These are phyloP conservation scores for Boletellus deceptivus DNA, from an alignment of 1,284 basidiomycete species.

Conservation along the genomic window DNA sequence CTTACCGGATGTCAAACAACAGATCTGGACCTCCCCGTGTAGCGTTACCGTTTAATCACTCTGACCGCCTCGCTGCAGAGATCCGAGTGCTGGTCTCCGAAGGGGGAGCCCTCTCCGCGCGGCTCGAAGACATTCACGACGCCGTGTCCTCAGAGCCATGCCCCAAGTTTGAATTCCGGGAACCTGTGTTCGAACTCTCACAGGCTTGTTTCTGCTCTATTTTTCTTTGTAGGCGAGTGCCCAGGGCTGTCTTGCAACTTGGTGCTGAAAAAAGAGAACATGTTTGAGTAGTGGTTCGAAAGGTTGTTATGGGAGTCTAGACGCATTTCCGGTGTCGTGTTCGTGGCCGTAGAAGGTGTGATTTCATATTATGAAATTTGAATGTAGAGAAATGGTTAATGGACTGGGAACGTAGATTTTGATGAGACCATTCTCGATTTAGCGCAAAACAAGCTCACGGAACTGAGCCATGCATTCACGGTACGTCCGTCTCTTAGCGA, in stretches of 20 bases:
- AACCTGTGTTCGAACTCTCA: conserved; percentile 5
- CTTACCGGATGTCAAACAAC: background rate
- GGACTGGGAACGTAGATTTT: conserved; percentile 12
- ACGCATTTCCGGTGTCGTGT: conserved; percentile 8
- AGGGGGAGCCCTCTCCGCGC: conserved; percentile 10
- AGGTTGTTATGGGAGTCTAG: conserved; percentile 20
- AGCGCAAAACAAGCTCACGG: conserved; percentile 15
- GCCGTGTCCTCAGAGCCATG: background rate
- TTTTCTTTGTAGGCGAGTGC: too few species aligned
- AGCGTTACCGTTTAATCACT: conserved; percentile 13
- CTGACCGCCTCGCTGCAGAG: conserved; percentile 4
- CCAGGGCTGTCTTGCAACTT: too few species aligned
- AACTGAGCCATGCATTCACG: conserved; percentile 7
- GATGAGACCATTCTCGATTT: conserved; percentile 21
- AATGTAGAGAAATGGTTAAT: background rate
- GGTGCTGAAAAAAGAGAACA: too few species aligned
- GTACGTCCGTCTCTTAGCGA: conserved; percentile 3
- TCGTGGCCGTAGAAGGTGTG: conserved; percentile 19
- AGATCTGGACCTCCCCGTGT: background rate
- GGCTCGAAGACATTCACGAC: conserved; percentile 17
- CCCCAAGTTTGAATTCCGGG: conserved; percentile 9
- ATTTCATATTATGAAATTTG: too few species aligned
- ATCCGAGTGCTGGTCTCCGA: conserved; percentile 15
- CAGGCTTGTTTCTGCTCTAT: conserved; percentile 7
- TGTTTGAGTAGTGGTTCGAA: conserved; percentile 13